Percentiles rank a stretch among this genome's conserved stretches.
These are phyloP conservation scores for Hypsizygus marmoreus DNA, from an alignment of 768 basidiomycete genomes.

Conservation along the genomic window DNA sequence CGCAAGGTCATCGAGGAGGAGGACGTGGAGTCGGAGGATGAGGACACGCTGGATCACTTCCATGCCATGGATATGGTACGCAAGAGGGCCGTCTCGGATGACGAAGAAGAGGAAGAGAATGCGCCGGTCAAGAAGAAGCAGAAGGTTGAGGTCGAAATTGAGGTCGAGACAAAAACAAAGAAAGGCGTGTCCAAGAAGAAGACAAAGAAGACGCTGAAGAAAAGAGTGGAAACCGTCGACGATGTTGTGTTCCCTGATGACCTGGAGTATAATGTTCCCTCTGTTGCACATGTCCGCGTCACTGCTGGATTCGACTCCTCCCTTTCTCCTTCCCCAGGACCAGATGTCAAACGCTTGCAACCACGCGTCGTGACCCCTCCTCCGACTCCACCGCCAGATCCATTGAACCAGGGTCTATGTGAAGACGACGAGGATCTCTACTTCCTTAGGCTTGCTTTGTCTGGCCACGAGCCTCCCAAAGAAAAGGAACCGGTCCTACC, in stretches of 20 bases:
- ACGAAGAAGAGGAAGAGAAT: slow-evolving; percentile 33
- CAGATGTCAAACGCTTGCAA: slow-evolving; percentile 32
- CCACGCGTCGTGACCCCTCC: slow-evolving; percentile 35
- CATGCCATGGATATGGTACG: slow-evolving; percentile 33
- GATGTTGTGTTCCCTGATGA: slow-evolving; percentile 54
- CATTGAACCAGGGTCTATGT: slow-evolving; percentile 58
- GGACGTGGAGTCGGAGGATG: slow-evolving; percentile 66
- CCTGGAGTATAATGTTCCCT: slow-evolving; percentile 49
- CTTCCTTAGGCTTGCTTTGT: slow-evolving; percentile 66
- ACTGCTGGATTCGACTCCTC: slow-evolving; percentile 45
- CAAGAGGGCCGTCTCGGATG: slow-evolving; percentile 50
- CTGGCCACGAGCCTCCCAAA: slow-evolving; percentile 33
- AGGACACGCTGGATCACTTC: slow-evolving; percentile 38
- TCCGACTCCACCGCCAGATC: slow-evolving; percentile 55
- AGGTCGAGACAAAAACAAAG: slow-evolving; percentile 32
- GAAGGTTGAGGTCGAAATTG: slow-evolving; percentile 28
- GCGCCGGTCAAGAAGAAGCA: slow-evolving; percentile 50
- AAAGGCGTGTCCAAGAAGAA: slow-evolving; percentile 41
- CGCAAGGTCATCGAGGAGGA: slow-evolving; percentile 38
- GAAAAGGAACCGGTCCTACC: slow-evolving; percentile 23
- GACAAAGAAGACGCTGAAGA: slow-evolving; percentile 41
- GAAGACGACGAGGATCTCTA: slow-evolving; percentile 91
- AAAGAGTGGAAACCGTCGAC: slow-evolving; percentile 37
- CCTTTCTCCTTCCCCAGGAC: slow-evolving; percentile 48
- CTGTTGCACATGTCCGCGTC: slow-evolving; percentile 52